Base-by-base conservation (phyloP, 495 filamentous ascomycete species). In the Wilcoxina mikolae region DNA sequence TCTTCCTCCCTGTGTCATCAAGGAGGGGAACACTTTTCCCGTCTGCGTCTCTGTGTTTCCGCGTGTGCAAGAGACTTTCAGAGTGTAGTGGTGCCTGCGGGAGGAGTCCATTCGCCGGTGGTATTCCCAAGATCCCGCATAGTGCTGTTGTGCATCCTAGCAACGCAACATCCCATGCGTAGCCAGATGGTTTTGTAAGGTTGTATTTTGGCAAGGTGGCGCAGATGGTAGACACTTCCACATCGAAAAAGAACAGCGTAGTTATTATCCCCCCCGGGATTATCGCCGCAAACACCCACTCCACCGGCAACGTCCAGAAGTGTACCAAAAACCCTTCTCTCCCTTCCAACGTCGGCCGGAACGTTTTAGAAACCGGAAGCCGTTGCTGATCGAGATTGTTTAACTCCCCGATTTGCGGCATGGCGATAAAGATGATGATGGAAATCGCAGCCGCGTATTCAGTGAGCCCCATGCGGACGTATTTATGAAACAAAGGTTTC, bases 191-290 rank as follows among this genome's bases (percentile, higher is more conserved):
- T 56, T 84, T 84, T 39, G 68, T 70, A 2, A 78, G 77, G 3
- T 81, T 80, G 61, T 84, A 83, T 17, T 79, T 75, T 18, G 78
- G 73, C 51, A 82, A 74, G 0, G 81, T 85, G 60, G 80, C 83
- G 46, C 83, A 84, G 52, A 85, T 84, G n/a, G 78, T 83, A 60
- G 77, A 82, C 23, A 84, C 79, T 59, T 85, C 81, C 51, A 84
- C 82, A 54, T 85, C 81, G 58, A 84, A 85, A 68, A 82, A 85
- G 70, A 84, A 85, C 0, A 85, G 72, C 0, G 78, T 69, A 1
- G 80, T 84, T 53, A 84, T 81, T 56, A 85, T 82, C 15, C 77
- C 60, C 0, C 81, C 81, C 0, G 80, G 80, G 2, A 84, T 67
- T 5, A 84, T 76, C 38, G 82, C 76, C 27, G 73, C 74, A 60